phyloP scores from a whole-genome alignment of 1,284 basidiomycete genomes.

The Gomphus bonarii region DNA sequence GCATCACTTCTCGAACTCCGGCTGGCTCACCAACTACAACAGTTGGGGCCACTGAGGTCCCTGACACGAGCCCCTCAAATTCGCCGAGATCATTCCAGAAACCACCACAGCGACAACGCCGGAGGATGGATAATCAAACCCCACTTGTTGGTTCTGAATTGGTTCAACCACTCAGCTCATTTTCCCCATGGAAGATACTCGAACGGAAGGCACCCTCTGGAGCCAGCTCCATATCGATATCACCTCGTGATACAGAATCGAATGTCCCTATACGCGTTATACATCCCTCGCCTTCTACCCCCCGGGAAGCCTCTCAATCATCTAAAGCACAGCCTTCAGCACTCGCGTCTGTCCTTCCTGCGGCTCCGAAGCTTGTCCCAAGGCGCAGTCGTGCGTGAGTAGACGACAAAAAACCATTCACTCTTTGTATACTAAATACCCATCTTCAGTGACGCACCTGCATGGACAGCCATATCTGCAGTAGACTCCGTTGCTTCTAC shows the following conservation, averaged over 20 bases:
- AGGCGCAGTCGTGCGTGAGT: not conserved
- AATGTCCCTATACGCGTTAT: not conserved
- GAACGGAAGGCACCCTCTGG: not conserved
- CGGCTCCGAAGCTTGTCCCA: not conserved
- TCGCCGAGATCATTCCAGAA: not conserved
- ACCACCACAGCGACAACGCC: not conserved
- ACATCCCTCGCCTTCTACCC: not conserved
- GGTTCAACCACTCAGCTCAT: not conserved
- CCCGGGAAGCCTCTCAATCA: not conserved
- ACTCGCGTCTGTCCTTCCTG: not conserved
- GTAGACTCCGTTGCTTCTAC: slow-evolving; percentile 19
- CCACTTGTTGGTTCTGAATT: not conserved
- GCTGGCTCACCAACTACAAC: not conserved
- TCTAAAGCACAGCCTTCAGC: not conserved
- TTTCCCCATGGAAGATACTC: not conserved
- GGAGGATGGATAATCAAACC: not conserved
- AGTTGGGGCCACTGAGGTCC: not conserved
- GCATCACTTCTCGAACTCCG: not conserved
- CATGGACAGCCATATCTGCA: slow-evolving; percentile 40
- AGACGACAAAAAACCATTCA: not conserved
- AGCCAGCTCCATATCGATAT: not conserved
- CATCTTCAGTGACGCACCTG: slow-evolving; percentile 2
- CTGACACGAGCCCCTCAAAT: slow-evolving; percentile 7
- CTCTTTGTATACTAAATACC: not conserved
- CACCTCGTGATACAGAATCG: not conserved